Evolutionary conservation across 2,329 filamentous ascomycete genomes (phyloP).

Genomic region (Teratosphaeria epicoccoides): DNA sequence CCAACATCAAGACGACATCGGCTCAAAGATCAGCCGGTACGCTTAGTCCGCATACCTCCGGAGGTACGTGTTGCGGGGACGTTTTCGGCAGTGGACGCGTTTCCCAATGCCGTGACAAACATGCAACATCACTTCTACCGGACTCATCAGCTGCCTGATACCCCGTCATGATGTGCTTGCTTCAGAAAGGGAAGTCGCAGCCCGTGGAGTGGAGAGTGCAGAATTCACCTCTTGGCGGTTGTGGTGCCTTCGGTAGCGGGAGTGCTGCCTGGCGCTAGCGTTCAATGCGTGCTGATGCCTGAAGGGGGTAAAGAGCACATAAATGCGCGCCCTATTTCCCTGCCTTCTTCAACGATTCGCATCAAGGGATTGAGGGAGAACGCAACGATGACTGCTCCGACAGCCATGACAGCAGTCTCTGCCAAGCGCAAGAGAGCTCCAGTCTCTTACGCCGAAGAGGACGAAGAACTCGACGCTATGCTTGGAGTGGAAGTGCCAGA

Average conservation of each 20-base stretch:
- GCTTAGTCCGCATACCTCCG: too few relatives aligned
- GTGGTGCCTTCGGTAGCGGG: not conserved
- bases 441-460: slow-evolving; percentile 17
- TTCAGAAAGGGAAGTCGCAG: too few relatives aligned
- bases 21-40: not conserved
- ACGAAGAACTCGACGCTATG: slow-evolving; percentile 11
- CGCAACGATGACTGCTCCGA: not conserved
- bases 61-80: too few relatives aligned
- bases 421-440: slow-evolving; percentile 21
- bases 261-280: not conserved
- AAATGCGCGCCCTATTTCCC: not conserved
- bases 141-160: not conserved
- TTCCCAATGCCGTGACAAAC: not conserved
- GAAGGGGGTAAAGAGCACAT: not conserved
- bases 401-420: not conserved
- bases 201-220: too few relatives aligned
- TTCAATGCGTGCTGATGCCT: not conserved
- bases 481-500: slow-evolving; percentile 2
- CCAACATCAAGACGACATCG: not conserved
- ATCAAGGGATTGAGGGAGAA: too few relatives aligned
- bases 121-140: not conserved
- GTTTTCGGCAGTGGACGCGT: not conserved
- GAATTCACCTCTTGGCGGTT: not conserved
- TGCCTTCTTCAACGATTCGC: too few relatives aligned
- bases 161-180: too few relatives aligned